Conservation (phyloP, 75 land plant genomes). For the Pseudotsuga menziesii region DNA sequence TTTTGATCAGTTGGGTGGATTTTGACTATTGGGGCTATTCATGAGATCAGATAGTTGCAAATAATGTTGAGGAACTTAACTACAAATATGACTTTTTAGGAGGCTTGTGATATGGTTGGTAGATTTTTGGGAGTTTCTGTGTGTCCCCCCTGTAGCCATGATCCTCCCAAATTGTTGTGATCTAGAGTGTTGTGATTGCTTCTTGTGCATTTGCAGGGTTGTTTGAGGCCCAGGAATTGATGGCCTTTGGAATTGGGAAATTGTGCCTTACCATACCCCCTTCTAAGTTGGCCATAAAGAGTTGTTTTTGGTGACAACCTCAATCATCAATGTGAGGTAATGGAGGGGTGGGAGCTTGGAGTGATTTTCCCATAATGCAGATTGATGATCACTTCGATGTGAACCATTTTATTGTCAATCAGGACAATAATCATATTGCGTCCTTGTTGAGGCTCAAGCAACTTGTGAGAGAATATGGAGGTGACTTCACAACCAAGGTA, state of each 20-base stretch:
- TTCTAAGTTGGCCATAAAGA: conserved; percentile 72
- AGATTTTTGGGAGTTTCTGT: conserved; percentile 92
- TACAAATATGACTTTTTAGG: conserved; percentile 93
- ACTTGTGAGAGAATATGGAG: conserved; percentile 83
- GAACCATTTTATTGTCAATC: conserved; percentile 95
- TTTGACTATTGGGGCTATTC: conserved; percentile 82
- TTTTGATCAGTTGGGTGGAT: no score
- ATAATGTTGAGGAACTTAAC: conserved; percentile 69
- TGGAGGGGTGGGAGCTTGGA: conserved; percentile 98
- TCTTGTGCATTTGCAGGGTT: conserved; percentile 99
- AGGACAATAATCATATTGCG: conserved; percentile 94
- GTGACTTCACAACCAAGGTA: conserved; percentile 98
- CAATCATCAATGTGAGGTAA: conserved; percentile 29
- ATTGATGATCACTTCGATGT: conserved; percentile 97
- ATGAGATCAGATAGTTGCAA: conserved; percentile 83
- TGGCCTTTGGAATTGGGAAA: conserved; percentile 95
- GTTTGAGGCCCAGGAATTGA: conserved; percentile 96
- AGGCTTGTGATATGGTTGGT: conserved; percentile 95
- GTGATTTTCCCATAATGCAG: conserved; percentile 90
- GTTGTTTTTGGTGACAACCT: conserved; percentile 22
- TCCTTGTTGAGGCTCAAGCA: conserved; percentile 87
- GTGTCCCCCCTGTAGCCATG: conserved; percentile 89
- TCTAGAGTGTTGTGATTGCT: conserved; percentile 99
- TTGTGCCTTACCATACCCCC: conserved; percentile 88
- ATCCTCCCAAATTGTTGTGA: conserved; percentile 94